Base-by-base conservation (phyloP, 805 yeast species). In the Teunomyces gatunensis region DNA sequence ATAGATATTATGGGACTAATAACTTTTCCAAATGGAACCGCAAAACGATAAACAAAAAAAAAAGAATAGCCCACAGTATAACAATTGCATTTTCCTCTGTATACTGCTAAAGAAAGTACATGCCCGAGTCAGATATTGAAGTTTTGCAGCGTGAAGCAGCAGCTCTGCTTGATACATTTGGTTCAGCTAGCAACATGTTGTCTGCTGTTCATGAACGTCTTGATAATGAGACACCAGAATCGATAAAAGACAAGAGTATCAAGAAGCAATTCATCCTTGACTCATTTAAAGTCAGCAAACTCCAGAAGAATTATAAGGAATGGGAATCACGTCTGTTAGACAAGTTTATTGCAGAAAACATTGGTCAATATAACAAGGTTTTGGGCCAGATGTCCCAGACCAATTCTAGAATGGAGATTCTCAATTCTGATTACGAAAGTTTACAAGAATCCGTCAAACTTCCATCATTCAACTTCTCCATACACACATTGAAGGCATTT, bases 271-370 rank as follows among this genome's bases (percentile, higher is more conserved):
- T 56, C 35, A 53, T 69, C 2, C 52, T 71, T 13, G 76, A 70
- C 46, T 70, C 76, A 20, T 68, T 67, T 48, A 45, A 58, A 20
- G 61, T 68, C 36, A 69, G 59, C 50, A 60, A 58, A 47, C 57
- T 65, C 40, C 72, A 68, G 37, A 54, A 57, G 39, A 58, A 55
- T 5, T 65, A 57, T 53, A 63, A 66, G 51, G 59, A 54, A 17
- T 65, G 68, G 68, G 66, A 68, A 39, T 36, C 53, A 27, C 42
- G 46, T 3, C 43, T 50, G 35, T 55, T 32, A 20, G 49, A 52
- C 9, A 46, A 48, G 42, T 64, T 66, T 36, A 48, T 67, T 3
- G 50, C 57, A 10, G 42, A 49, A 12, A 65, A 67, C 18, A 55
- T 65, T 6, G 44, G 42, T 6, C 52, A 55, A 3, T 73, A 71